These are phyloP conservation scores for Trapa bicornis DNA, from an alignment of 345 rosid species.

Conservation along the genomic window DNA sequence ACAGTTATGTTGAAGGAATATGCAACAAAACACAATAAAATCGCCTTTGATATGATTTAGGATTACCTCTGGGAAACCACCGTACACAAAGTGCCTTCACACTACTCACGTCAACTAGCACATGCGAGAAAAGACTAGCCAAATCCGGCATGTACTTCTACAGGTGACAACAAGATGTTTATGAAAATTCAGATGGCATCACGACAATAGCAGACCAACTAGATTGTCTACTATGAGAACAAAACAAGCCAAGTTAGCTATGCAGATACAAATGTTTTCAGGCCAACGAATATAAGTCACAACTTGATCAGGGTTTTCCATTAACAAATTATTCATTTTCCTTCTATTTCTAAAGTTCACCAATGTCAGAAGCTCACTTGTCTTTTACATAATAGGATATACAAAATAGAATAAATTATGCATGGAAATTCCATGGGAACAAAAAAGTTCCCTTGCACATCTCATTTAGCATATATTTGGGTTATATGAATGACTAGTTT, in stretches of 20 bases:
- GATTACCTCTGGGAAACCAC: conserved; percentile 65
- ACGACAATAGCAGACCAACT: too few relatives aligned
- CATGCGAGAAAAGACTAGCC: conserved; percentile 64
- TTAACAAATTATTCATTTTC: not conserved
- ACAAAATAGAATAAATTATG: too few relatives aligned
- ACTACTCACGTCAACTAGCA: conserved; percentile 82
- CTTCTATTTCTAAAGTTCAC: not conserved
- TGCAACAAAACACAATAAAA: not conserved
- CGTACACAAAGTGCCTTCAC: conserved; percentile 61
- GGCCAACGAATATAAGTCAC: not conserved
- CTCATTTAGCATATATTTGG: too few relatives aligned
- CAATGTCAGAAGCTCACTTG: not conserved
- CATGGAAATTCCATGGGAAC: too few relatives aligned
- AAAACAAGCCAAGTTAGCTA: too few relatives aligned
- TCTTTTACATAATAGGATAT: too few relatives aligned
- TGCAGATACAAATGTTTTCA: too few relatives aligned
- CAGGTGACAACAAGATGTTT: conserved; percentile 5
- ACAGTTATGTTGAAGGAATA: not conserved
- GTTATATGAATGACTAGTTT: not conserved
- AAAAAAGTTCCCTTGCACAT: too few relatives aligned
- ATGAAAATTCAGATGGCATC: not conserved
- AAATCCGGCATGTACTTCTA: conserved; percentile 88
- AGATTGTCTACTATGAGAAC: too few relatives aligned
- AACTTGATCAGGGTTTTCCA: not conserved
- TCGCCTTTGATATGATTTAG: not conserved